phyloP scores from a whole-genome alignment of 2,329 filamentous ascomycete genomes.

The Monosporascus ibericus region DNA sequence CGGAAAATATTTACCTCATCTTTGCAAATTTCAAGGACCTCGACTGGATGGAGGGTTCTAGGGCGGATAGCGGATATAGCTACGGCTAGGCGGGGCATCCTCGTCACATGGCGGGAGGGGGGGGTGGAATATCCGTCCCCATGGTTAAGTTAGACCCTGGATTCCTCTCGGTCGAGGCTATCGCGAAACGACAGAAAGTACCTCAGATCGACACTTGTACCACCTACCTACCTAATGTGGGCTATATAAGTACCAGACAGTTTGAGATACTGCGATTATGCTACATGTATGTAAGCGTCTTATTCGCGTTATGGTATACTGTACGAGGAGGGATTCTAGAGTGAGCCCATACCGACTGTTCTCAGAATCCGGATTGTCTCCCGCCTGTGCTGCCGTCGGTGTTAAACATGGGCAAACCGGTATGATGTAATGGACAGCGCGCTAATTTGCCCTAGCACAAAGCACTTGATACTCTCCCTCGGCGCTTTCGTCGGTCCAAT shows the following conservation, averaged over 20 bases:
- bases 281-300: neutral
- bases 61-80: constrained; percentile 2
- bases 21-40: neutral
- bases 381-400: neutral
- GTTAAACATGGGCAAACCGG: neutral
- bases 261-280: neutral
- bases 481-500: neutral
- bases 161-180: neutral
- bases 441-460: neutral
- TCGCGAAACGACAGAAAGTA: neutral
- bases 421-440: neutral
- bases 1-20: constrained; percentile 1
- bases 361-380: neutral
- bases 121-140: neutral
- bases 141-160: neutral
- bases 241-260: too few species aligned
- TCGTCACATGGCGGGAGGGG: neutral
- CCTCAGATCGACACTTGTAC: neutral
- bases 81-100: neutral
- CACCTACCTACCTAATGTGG: neutral
- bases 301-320: too few species aligned
- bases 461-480: neutral
- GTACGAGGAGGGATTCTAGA: too few species aligned
- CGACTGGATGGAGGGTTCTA: neutral
- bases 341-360: neutral